Base-by-base conservation (phyloP, 1,284 basidiomycete species). In the Ustilago xerochloae region DNA sequence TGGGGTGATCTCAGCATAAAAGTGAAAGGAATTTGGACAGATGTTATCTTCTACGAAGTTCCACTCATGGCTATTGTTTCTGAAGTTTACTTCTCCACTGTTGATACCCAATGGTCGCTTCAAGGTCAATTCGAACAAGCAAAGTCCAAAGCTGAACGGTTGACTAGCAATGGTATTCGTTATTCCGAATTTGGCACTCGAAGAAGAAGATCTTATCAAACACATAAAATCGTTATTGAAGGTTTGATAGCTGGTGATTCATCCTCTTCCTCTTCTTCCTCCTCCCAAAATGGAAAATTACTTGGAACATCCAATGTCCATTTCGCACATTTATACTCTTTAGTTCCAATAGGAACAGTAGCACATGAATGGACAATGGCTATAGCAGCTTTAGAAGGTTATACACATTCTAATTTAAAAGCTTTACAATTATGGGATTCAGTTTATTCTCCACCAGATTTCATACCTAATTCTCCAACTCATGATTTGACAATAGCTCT, bases 151-250 rank as follows among this genome's bases (percentile, higher is more conserved):
- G 93, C 89, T 0, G 86, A 86, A 57, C 79, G 85, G 15, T 87
- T 98, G 12, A 85, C 96, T n/a, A 83, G 87, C 36, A 88, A 88
- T 0, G 91, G 90, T 4, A 91, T 94, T 75, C 82, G 86, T 2
- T 91, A 97, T 81, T 94, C 91, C 80, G 97, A 99, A 81, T 98
- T 98, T 72, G 97, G 97, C 2, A 96, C 95, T 1, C 88, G 96
- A 13, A 87, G 97, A 38, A 87, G 97, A 68, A 87, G 97, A 39
- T 93, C 93, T 5, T 93, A 90, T 77, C 84, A 88, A 13, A 87
- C 90, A 0, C 97, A 99, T 67, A 91, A 93, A 75, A 85, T 91
- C 36, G 91, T 97, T 22, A 86, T 99, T 29, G 84, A 88, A 49
- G 89, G 88, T 0, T 86, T 99, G 43, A 83, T 91, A 33, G 87